Evolutionary conservation across 306 rosid species (phyloP), one percentile per base, ranked within the genome.

Genomic region (Pueraria montana): DNA sequence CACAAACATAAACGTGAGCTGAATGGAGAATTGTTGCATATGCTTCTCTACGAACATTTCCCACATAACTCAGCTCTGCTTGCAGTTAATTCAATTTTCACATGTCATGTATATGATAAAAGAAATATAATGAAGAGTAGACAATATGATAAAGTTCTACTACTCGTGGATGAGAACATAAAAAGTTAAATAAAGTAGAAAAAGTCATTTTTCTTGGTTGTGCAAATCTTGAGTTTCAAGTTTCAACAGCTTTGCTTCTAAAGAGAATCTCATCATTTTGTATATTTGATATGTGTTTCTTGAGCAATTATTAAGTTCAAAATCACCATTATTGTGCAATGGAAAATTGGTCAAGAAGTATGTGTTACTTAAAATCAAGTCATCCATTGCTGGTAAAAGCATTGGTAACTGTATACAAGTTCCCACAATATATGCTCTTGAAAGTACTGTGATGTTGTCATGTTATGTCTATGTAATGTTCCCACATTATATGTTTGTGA

Each of bases 11-110:
- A 30, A 64, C 45, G 9, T 64, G 70, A 16, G 70, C 70, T 7
- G 70, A 64, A 16, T 66, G 72, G 27, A 66, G 72, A 66, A 66
- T 36, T 9, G 72, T 66, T 36, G 46, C 72, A 10, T 36, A 66
- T n/a, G 72, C 72, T 66, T 66, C 72, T 36, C 26, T 66, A 8
- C 1, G 72, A 66, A 36, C 72, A 64, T 32, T 64, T 64, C 70
- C 70, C 45, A 11, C 12, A 21, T 30, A 64, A 3, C 2, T 32
- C 49, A 66, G 8, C 49, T 66, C 72, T 66, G 72, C 27, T 2
- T 36, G 48, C 26, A n/a, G 49, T 66, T 66, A n/a, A 8, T 36
- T 66, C 48, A 34, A 66, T 34, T 66, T 36, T 36, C 6, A 9
- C 8, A 36, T 8, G 48, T 66, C 72, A 66, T 10, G 0, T n/a